Conservation (phyloP, 345 rosid species). For the Populus nigra region DNA sequence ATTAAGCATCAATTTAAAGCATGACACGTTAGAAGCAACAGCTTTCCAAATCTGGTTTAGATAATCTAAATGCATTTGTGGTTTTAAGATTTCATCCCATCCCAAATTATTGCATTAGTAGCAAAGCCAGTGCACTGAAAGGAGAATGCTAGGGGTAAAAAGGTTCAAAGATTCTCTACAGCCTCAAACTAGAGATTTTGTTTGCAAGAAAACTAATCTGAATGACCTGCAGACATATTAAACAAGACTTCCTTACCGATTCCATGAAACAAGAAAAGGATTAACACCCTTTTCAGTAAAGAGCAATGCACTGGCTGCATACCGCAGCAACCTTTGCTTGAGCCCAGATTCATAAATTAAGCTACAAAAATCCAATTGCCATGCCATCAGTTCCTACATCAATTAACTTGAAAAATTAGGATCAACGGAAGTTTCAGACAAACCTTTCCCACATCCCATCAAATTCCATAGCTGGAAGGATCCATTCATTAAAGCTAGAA, state of each 20-base stretch:
- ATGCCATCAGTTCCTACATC: neutral
- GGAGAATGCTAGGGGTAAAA: neutral
- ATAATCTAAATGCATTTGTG: neutral
- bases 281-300: slow-evolving; percentile 89
- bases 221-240: neutral
- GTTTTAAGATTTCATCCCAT: neutral
- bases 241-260: slow-evolving; percentile 52
- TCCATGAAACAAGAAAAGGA: slow-evolving; percentile 92
- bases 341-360: slow-evolving; percentile 87
- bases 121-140: neutral
- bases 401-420: neutral
- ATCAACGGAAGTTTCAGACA: slow-evolving; percentile 18
- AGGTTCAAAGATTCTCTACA: neutral
- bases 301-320: slow-evolving; percentile 87
- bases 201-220: neutral
- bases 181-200: neutral
- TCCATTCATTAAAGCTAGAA: slow-evolving; percentile 94
- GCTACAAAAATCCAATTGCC: slow-evolving; percentile 46
- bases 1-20: neutral
- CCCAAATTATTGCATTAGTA: neutral
- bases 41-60: neutral
- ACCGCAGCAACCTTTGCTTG: slow-evolving; percentile 83
- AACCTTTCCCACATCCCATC: slow-evolving; percentile 99
- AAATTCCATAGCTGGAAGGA: slow-evolving; percentile 92
- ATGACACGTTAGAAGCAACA: neutral